These are phyloP conservation scores for Ceratocystis huliohia DNA, from an alignment of 2,329 filamentous ascomycete species.

Conservation along the genomic window DNA sequence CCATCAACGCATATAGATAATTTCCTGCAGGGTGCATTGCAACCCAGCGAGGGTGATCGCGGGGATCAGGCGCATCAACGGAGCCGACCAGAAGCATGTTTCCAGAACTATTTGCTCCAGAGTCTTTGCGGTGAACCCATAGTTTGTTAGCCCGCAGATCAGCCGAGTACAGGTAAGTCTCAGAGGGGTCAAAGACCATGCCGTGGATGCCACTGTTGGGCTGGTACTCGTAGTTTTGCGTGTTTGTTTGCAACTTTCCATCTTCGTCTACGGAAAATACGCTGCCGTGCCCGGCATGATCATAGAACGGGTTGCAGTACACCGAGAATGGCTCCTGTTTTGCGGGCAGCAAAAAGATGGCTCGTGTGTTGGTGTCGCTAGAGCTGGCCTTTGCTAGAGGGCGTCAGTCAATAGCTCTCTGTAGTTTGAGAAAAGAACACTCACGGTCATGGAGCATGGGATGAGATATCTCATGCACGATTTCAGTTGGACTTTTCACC, in stretches of 20 bases:
- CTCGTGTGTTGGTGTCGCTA: constrained; percentile 65
- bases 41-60: constrained; percentile 79
- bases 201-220: constrained; percentile 62
- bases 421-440: constrained; percentile 24
- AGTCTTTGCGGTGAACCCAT: constrained; percentile 64
- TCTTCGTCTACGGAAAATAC: constrained; percentile 51
- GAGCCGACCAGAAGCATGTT: constrained; percentile 57
- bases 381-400: constrained; percentile 51
- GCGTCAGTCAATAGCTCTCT: constrained; percentile 11
- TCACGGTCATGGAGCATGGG: constrained; percentile 63
- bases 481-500: constrained; percentile 62
- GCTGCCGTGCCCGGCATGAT: constrained; percentile 69
- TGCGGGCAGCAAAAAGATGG: constrained; percentile 77
- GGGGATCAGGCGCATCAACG: constrained; percentile 54
- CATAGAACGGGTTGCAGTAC: constrained; percentile 85
- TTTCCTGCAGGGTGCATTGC: constrained; percentile 66
- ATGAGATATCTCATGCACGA: constrained; percentile 61
- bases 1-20: constrained; percentile 79
- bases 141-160: constrained; percentile 68
- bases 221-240: constrained; percentile 63
- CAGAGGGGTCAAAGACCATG: constrained; percentile 65
- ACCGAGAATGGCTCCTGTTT: constrained; percentile 66
- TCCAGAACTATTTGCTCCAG: constrained; percentile 36
- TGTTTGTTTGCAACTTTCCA: constrained; percentile 49
- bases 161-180: constrained; percentile 66